phyloP scores from a whole-genome alignment of 148 eudicot species.

The Chenopodium suecicum region DNA sequence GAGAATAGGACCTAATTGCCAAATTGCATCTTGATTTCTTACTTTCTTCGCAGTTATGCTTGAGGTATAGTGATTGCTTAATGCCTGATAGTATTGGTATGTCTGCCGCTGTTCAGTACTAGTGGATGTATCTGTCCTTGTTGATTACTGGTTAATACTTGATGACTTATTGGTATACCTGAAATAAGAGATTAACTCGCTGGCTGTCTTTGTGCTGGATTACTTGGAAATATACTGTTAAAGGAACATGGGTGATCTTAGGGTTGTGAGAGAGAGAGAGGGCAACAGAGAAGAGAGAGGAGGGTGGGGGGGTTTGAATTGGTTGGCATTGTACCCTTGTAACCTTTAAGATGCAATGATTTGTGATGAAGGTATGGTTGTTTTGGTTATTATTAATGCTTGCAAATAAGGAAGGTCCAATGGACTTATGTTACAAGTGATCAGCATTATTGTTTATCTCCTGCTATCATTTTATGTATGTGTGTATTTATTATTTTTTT shows the following conservation, averaged over 20 bases:
- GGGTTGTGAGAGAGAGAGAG: too few species aligned
- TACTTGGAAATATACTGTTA: not conserved
- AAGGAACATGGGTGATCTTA: not conserved
- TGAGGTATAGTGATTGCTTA: too few species aligned
- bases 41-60: not conserved
- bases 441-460: not conserved
- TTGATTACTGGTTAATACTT: not conserved
- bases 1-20: not conserved
- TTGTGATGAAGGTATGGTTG: not conserved
- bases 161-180: not conserved
- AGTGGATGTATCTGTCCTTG: too few species aligned
- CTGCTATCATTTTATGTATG: not conserved
- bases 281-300: too few species aligned
- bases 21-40: not conserved
- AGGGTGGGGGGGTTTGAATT: too few species aligned
- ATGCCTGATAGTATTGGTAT: too few species aligned
- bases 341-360: not conserved
- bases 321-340: not conserved
- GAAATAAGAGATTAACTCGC: not conserved
- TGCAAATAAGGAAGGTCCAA: not conserved
- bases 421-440: not conserved
- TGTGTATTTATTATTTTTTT: not conserved
- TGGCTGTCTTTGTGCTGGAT: not conserved
- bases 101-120: too few species aligned
- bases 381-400: not conserved